phyloP scores from a whole-genome alignment of 2,329 filamentous ascomycete genomes.

The Epichloe coenophiala region DNA sequence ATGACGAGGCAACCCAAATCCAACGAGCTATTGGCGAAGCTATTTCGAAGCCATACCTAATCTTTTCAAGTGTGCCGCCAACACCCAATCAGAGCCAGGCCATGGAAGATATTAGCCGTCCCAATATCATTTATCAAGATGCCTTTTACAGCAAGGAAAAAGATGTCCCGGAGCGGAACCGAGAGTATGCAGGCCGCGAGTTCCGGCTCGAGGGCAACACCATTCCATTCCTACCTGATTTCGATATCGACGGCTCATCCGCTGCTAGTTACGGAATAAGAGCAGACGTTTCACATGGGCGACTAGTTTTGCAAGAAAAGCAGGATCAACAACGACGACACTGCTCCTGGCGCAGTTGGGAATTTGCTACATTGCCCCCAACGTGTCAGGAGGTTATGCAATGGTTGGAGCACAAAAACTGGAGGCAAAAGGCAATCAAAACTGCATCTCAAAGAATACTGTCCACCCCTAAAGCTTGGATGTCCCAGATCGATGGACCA shows the following conservation, averaged over 20 bases:
- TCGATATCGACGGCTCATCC: constrained; percentile 49
- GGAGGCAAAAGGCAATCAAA: constrained; percentile 9
- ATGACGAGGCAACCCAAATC: constrained; percentile 1
- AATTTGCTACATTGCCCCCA: constrained; percentile 59
- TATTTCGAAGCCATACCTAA: constrained; percentile 5
- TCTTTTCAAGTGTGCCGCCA: constrained; percentile 18
- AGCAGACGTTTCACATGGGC: constrained; percentile 32
- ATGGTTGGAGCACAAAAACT: constrained; percentile 44
- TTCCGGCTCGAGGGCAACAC: constrained; percentile 66
- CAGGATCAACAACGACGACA: constrained; percentile 33
- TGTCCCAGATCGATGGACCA: constrained; percentile 80
- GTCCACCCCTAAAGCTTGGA: constrained; percentile 21
- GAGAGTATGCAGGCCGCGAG: constrained; percentile 80
- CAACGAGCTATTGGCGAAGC: constrained; percentile 1
- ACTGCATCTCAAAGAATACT: constrained; percentile 9
- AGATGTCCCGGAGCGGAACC: constrained; percentile 63
- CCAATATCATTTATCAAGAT: constrained; percentile 67
- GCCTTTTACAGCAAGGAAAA: constrained; percentile 73
- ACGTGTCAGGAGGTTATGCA: constrained; percentile 50
- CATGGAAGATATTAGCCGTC: constrained; percentile 24
- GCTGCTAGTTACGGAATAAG: constrained; percentile 42
- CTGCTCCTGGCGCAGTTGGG: constrained; percentile 56
- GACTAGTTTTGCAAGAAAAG: constrained; percentile 31
- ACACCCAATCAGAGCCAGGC: constrained; percentile 9
- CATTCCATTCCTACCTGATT: constrained; percentile 66